Percentiles rank a stretch among this genome's conserved stretches.
Evolutionary conservation across 225 moss, liverwort and hornwort species (phyloP).

Genomic region (Bryoerythrophyllum caledonicum): DNA sequence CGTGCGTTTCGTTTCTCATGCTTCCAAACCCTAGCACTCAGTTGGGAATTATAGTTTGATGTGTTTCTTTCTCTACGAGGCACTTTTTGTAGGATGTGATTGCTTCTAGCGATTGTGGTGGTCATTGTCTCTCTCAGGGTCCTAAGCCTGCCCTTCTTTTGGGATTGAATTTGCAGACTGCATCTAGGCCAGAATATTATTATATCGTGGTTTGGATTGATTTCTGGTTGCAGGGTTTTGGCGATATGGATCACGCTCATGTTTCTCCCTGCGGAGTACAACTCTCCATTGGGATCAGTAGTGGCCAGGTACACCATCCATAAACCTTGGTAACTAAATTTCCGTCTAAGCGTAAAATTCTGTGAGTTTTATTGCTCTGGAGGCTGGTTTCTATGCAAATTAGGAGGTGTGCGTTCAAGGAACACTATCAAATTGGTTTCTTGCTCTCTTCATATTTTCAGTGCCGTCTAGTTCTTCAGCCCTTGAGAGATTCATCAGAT

Average conservation of each 20-base stretch:
- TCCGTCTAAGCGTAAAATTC: neutral
- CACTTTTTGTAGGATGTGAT: too few relatives aligned
- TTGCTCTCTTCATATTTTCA: neutral
- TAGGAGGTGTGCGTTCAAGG: too few relatives aligned
- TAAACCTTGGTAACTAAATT: neutral
- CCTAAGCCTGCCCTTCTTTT: neutral
- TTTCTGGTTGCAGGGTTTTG: conserved; percentile 37
- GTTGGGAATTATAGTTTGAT: neutral
- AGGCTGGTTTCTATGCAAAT: neutral
- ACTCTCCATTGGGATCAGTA: conserved; percentile 43
- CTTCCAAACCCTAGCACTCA: neutral
- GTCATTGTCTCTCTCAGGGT: neutral
- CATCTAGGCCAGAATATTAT: neutral
- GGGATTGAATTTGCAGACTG: neutral
- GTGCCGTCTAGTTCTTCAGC: neutral
- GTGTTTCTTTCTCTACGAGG: too few relatives aligned
- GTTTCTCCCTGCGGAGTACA: conserved; percentile 48
- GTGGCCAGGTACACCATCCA: conserved; percentile 40
- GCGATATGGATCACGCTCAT: conserved; percentile 51
- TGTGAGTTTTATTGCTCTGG: neutral
- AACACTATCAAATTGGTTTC: neutral
- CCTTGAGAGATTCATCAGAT: neutral
- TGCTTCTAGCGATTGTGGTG: too few relatives aligned
- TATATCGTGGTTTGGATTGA: neutral
- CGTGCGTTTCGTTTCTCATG: conserved; percentile 37